Evolutionary conservation across 345 rosid genomes (phyloP), one percentile per base, ranked within the genome.

Genomic region (Melaleuca quinquenervia): DNA sequence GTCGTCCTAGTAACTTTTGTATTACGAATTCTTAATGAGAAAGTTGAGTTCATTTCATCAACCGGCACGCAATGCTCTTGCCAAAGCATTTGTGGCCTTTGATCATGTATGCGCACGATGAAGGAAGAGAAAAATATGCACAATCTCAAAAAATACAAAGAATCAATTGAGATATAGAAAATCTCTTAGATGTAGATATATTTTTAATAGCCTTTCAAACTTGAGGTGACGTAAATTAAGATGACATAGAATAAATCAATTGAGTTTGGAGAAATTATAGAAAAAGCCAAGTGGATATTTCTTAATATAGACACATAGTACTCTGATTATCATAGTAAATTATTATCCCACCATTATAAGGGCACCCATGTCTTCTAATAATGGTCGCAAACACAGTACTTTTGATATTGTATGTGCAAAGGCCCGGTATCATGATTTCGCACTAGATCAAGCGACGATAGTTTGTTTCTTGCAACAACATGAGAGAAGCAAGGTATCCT

Each of bases 351-450:
- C 36, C 76, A 29, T 62, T 62, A 51, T 51, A 51, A 14, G 52
- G 53, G 24, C 24, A 22, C 26, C 21, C 13, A 55, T 55, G 13
- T 55, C 6, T 55, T 55, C 12, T 4, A 4, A 3, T 55, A 55
- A 24, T 6, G 48, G 18, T 18, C 6, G 13, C 78, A 70, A 36
- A 48, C 24, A 18, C 7, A 70, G 12, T n/a, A 12, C 3, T 0
- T 70, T 20, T 13, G 24, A 70, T 36, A 18, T 70, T 36, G 78
- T 21, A 18, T 70, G 0, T 8, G 13, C 48, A 36, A 32, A 48
- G 18, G 3, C 24, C 1, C 12, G 0, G 0, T 8, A 11, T 36
- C 18, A 0, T 36, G 41, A 36, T 36, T 36, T 3, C 22, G 3
- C 2, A 18, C 78, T 32, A 36, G 78, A 70, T 18, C 3, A 7